phyloP scores from a whole-genome alignment of 2,329 filamentous ascomycete species.

The Keithomyces neogunnii region DNA sequence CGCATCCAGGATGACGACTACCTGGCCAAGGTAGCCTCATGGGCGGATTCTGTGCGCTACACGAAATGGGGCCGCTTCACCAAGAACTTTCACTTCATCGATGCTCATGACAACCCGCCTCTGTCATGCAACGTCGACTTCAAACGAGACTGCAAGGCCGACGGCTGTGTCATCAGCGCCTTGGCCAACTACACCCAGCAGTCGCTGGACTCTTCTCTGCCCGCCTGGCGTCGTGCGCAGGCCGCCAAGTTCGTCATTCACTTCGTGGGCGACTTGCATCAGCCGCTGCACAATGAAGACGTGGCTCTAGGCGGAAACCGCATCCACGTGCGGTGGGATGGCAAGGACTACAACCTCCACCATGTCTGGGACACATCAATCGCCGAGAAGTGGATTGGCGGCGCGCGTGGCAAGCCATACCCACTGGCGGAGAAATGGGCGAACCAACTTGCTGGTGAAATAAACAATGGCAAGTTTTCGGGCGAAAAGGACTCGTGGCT shows the following conservation, averaged over 20 bases:
- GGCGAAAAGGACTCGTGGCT: constrained; percentile 45
- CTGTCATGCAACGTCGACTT: constrained; percentile 47
- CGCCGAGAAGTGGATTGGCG: constrained; percentile 54
- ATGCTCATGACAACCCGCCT: constrained; percentile 56
- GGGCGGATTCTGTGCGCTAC: constrained; percentile 60
- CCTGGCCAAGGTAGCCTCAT: constrained; percentile 54
- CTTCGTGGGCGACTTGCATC: constrained; percentile 63
- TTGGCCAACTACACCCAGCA: constrained; percentile 53
- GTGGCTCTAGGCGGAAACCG: constrained; percentile 59
- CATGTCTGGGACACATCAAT: constrained; percentile 68
- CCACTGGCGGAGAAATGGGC: constrained; percentile 47
- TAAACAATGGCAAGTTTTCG: constrained; percentile 47
- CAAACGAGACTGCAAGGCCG: constrained; percentile 51
- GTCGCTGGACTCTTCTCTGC: constrained; percentile 37
- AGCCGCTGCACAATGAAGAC: constrained; percentile 59
- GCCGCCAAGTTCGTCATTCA: constrained; percentile 60
- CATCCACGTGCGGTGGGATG: constrained; percentile 55
- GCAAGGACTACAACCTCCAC: constrained; percentile 54
- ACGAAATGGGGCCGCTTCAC: constrained; percentile 54
- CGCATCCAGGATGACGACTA: constrained; percentile 46
- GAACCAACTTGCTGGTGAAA: constrained; percentile 42
- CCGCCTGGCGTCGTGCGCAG: constrained; percentile 39
- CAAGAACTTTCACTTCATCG: constrained; percentile 60
- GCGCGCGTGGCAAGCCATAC: constrained; percentile 39
- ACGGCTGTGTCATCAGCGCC: constrained; percentile 54